These are phyloP conservation scores for Mucor racemosus DNA, from an alignment of 371 early-diverging fungal genomes.

Conservation along the genomic window DNA sequence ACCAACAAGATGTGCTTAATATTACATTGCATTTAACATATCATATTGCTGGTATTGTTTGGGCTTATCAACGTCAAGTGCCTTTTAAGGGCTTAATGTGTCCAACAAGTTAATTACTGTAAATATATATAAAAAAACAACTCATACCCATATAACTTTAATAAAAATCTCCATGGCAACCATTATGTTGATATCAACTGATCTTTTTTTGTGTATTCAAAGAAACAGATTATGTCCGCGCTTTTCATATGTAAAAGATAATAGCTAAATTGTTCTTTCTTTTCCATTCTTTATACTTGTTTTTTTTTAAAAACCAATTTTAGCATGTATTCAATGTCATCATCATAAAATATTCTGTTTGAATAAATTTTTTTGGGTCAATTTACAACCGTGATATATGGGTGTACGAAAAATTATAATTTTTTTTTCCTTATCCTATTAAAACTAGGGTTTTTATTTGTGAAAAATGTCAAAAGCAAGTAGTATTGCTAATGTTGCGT, in stretches of 20 bases:
- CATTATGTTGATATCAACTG: not conserved
- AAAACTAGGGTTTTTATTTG: not conserved
- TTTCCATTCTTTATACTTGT: not conserved
- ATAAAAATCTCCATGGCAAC: not conserved
- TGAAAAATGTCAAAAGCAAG: not conserved
- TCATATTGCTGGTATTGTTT: slow-evolving; percentile 42
- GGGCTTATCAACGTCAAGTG: slow-evolving; percentile 32
- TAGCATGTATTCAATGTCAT: not conserved
- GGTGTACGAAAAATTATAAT: not conserved
- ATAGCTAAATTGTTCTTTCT: not conserved
- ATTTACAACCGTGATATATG: not conserved
- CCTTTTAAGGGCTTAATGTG: slow-evolving; percentile 25
- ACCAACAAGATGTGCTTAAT: slow-evolving; percentile 28
- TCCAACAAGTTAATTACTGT: slow-evolving; percentile 23
- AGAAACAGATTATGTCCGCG: not conserved
- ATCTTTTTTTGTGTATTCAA: not conserved
- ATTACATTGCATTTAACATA: slow-evolving; percentile 35
- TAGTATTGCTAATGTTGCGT: not conserved
- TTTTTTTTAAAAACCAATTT: not conserved
- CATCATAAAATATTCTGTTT: not conserved
- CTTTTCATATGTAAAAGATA: not conserved
- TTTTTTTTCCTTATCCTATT: not conserved
- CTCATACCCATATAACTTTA: not conserved
- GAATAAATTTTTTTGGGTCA: not conserved
- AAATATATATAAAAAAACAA: not conserved